phyloP scores from a whole-genome alignment of 495 filamentous ascomycete species.

The Xylaria cubensis region DNA sequence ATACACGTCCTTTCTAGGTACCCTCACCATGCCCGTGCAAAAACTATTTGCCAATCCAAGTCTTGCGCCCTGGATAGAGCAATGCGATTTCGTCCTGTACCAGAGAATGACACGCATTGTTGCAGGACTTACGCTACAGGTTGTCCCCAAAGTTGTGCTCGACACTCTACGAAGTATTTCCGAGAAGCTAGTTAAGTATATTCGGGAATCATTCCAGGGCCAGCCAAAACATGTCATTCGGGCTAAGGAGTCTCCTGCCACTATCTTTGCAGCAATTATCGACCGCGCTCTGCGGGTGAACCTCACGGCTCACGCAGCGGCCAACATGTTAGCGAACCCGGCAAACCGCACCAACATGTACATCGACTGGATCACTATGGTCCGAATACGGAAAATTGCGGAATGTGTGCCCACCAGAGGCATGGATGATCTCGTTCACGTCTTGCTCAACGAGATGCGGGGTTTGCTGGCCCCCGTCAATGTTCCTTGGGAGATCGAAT shows the following conservation, averaged over 20 bases:
- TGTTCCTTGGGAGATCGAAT: constrained; percentile 61
- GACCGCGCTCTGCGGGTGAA: constrained; percentile 90
- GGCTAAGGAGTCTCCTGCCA: constrained; percentile 85
- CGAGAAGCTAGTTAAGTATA: constrained; percentile 75
- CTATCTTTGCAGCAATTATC: constrained; percentile 84
- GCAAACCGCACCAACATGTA: constrained; percentile 90
- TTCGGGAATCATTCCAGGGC: constrained; percentile 77
- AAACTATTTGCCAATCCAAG: constrained; percentile 84
- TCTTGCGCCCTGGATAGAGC: constrained; percentile 89
- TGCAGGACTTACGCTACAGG: constrained; percentile 82
- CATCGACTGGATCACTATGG: constrained; percentile 82
- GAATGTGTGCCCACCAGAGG: constrained; percentile 65
- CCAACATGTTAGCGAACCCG: constrained; percentile 74
- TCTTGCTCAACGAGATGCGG: constrained; percentile 77
- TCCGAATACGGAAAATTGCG: constrained; percentile 73
- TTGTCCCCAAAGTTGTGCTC: constrained; percentile 82
- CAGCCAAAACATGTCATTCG: constrained; percentile 83
- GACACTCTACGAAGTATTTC: constrained; percentile 86
- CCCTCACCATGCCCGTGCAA: constrained; percentile 95
- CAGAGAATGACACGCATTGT: constrained; percentile 93
- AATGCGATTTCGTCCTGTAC: constrained; percentile 94
- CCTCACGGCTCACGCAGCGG: constrained; percentile 83
- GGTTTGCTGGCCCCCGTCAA: constrained; percentile 70
- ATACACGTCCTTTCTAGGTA: constrained; percentile 95
- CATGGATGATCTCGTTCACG: constrained; percentile 71